These are phyloP conservation scores for Murraya paniculata DNA, from an alignment of 345 rosid species.

Conservation along the genomic window DNA sequence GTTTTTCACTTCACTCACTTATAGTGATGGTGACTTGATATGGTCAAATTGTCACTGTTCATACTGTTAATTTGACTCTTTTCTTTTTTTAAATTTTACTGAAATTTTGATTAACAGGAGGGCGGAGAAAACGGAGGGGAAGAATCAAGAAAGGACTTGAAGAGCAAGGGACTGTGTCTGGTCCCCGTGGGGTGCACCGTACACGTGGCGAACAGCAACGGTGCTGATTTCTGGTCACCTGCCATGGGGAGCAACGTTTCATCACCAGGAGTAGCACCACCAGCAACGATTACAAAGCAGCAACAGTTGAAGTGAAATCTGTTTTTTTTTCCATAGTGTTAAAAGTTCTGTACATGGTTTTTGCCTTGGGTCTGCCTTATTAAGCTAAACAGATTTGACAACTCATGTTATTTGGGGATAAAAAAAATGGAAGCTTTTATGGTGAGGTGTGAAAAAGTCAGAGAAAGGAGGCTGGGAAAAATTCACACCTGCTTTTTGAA, in stretches of 20 bases:
- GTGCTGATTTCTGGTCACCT: conserved; percentile 94
- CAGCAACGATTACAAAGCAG: conserved; percentile 6
- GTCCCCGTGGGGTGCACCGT: conserved; percentile 65
- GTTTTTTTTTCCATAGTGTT: too few relatives aligned
- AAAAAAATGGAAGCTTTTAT: background rate
- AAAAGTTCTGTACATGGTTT: conserved; percentile 2
- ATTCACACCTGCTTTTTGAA: background rate
- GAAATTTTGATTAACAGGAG: conserved; percentile 22
- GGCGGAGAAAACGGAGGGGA: conserved; percentile 40
- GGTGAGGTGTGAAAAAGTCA: background rate
- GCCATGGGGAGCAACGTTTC: conserved; percentile 36
- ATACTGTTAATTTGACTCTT: background rate
- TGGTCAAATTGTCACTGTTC: background rate
- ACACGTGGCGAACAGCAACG: conserved; percentile 62
- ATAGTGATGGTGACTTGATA: background rate
- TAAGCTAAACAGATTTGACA: background rate
- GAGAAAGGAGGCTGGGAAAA: background rate
- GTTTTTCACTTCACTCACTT: background rate
- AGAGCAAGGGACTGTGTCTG: conserved; percentile 81
- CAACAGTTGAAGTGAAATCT: background rate
- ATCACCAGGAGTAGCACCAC: conserved; percentile 13
- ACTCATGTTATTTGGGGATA: background rate
- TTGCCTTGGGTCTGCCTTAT: background rate
- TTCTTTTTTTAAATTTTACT: background rate
- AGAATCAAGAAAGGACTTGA: conserved; percentile 38